Conservation (phyloP, 2,329 filamentous ascomycete species). For the Blastomyces gilchristii region DNA sequence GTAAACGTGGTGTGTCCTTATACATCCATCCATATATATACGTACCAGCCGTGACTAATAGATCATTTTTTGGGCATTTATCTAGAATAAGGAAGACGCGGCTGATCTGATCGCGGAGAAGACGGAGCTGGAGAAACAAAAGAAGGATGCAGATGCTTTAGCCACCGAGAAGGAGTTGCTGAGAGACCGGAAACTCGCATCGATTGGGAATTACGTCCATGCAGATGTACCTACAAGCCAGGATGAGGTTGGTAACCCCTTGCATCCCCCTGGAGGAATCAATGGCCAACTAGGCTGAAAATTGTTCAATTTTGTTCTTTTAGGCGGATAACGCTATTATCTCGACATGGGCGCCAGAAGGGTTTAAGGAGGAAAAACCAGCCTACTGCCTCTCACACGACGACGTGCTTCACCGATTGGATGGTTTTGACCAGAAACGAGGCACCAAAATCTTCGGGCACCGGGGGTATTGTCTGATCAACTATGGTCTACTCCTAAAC, state of each 20-base stretch:
- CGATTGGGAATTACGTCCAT: constrained; percentile 86
- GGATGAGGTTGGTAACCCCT: constrained; percentile 52
- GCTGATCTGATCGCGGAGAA: constrained; percentile 71
- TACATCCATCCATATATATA: not conserved
- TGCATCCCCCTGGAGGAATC: not conserved
- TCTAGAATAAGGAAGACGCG: constrained; percentile 72
- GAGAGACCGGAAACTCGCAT: constrained; percentile 68
- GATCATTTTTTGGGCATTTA: not conserved
- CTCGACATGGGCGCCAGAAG: constrained; percentile 71
- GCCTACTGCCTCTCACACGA: constrained; percentile 73
- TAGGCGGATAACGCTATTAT: constrained; percentile 70
- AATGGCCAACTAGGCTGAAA: not conserved
- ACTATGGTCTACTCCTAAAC: constrained; percentile 84
- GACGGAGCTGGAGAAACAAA: constrained; percentile 64
- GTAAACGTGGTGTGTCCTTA: not conserved
- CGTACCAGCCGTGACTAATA: not conserved
- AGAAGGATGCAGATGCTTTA: constrained; percentile 65
- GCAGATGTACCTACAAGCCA: constrained; percentile 72
- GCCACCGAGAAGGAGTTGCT: constrained; percentile 64
- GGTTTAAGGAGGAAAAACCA: constrained; percentile 62
- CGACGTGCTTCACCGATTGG: constrained; percentile 77
- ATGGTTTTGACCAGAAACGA: constrained; percentile 86
- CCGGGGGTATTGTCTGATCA: constrained; percentile 82
- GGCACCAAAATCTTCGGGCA: constrained; percentile 92
- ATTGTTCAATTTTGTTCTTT: not conserved